Percentiles rank a stretch among this genome's conserved stretches.
These are phyloP conservation scores for Podaxis pistillaris DNA, from an alignment of 768 basidiomycete genomes.

Conservation along the genomic window DNA sequence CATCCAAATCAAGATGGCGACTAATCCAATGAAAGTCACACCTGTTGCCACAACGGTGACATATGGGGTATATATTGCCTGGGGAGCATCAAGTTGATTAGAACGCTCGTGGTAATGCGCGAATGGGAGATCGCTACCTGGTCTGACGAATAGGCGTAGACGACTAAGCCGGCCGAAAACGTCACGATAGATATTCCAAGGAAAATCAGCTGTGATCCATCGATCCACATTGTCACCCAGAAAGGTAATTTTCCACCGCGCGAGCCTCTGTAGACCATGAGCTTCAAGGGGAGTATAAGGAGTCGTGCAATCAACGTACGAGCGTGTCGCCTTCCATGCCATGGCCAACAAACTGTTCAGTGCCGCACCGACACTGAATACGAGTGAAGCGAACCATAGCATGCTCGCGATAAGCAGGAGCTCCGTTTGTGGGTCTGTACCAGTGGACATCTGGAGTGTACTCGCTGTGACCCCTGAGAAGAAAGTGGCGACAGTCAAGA, in stretches of 20 bases:
- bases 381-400: conserved; percentile 25
- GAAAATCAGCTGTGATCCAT: conserved; percentile 4
- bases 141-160: conserved; percentile 4
- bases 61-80: conserved; percentile 6
- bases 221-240: conserved; percentile 10
- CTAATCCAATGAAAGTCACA: conserved; percentile 6
- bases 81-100: too few species aligned
- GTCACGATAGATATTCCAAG: conserved; percentile 10
- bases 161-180: conserved; percentile 5
- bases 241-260: conserved; percentile 7
- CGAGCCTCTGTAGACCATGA: not conserved
- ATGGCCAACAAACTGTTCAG: conserved; percentile 24
- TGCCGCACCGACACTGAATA: conserved; percentile 25
- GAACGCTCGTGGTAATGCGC: not conserved
- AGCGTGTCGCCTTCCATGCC: conserved; percentile 23
- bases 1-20: conserved; percentile 3
- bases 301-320: conserved; percentile 17
- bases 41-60: conserved; percentile 8
- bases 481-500: conserved; percentile 25
- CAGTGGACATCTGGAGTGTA: conserved; percentile 19
- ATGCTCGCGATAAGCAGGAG: conserved; percentile 19
- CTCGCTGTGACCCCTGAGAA: conserved; percentile 30
- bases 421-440: not conserved
- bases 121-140: not conserved
- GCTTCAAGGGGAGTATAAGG: not conserved